phyloP scores from a whole-genome alignment of 176 grass and related monocot species.

The maize (Zea mays) region Zm-B73-REFERENCE-NAM-5.0 NC_050104.1:75242501-75243000 shows the following conservation, averaged over 20 bases:
- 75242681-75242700: not conserved
- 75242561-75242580: not conserved
- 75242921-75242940: not conserved
- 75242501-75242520: not conserved
- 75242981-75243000: too few relatives aligned
- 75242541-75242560: not conserved
- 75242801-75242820: not conserved
- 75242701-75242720: conserved; percentile 12
- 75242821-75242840: conserved; percentile 4
- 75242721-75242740: not conserved
- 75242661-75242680: not conserved
- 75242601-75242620: conserved; percentile 1
- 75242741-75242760: conserved; percentile 10
- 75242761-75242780: not conserved
- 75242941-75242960: too few relatives aligned
- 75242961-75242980: too few relatives aligned
- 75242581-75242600: not conserved
- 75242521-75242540: not conserved
- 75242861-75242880: not conserved
- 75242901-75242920: not conserved
- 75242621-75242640: not conserved
- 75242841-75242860: not conserved
- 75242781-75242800: not conserved
- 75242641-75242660: not conserved
- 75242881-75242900: not conserved